Conservation (phyloP, 1,284 basidiomycete genomes). For the Fereydounia khargensis region DNA sequence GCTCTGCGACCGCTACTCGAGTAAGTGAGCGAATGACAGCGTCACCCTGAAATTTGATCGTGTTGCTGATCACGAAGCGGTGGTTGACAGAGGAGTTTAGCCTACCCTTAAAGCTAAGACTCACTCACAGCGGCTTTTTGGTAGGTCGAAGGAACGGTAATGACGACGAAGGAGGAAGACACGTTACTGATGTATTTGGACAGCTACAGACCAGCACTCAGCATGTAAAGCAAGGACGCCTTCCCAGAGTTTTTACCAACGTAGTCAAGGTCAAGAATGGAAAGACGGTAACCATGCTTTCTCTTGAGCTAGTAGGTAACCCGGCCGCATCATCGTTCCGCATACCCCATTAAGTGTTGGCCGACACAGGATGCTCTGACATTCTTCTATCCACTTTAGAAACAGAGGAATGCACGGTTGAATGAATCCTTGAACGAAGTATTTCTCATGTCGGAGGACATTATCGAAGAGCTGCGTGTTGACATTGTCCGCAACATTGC, state of each 20-base stretch:
- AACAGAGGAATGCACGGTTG: constrained; percentile 78
- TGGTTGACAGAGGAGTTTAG: constrained; percentile 63
- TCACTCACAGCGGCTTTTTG: constrained; percentile 69
- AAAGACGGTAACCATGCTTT: constrained; percentile 72
- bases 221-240: too few relatives aligned
- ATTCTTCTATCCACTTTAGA: too few relatives aligned
- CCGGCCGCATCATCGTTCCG: too few relatives aligned
- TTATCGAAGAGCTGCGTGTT: constrained; percentile 29
- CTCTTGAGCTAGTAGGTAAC: constrained; percentile 65
- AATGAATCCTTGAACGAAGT: constrained; percentile 79
- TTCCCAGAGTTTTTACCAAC: constrained; percentile 64
- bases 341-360: too few relatives aligned
- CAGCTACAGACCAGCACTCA: constrained; percentile 17
- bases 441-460: constrained; percentile 70
- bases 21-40: constrained; percentile 4
- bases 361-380: background rate
- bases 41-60: background rate
- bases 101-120: constrained; percentile 67
- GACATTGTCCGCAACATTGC: constrained; percentile 21
- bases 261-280: constrained; percentile 64
- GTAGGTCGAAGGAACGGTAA: constrained; percentile 62
- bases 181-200: too few relatives aligned
- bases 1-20: constrained; percentile 55
- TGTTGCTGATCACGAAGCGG: too few relatives aligned
- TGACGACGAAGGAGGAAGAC: too few relatives aligned